Conservation (phyloP, 202 grass and related monocot species). For the Alloteropsis angusta region DNA sequence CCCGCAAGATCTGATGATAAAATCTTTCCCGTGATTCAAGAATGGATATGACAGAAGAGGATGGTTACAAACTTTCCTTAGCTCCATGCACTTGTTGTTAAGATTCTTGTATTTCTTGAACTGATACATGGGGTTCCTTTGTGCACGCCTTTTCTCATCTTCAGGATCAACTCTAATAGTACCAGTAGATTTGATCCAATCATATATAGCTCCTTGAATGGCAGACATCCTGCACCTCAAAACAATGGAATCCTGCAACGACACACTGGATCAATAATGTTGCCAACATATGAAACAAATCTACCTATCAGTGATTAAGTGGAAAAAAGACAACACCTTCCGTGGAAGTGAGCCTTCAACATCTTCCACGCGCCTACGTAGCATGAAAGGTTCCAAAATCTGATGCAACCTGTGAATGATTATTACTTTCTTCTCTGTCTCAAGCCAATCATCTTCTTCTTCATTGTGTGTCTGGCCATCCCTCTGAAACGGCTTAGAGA, state of each 20-base stretch:
- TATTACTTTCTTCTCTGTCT: constrained; percentile 99
- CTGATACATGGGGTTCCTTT: constrained; percentile 94
- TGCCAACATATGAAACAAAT: background rate
- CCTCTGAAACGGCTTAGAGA: constrained; percentile 98
- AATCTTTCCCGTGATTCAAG: constrained; percentile 64
- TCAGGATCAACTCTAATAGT: constrained; percentile 98
- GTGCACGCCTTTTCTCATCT: constrained; percentile 55
- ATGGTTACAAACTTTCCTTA: constrained; percentile 98
- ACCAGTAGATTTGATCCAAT: constrained; percentile 98
- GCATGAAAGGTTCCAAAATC: constrained; percentile 99
- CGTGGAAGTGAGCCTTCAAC: constrained; percentile 97
- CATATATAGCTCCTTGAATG: constrained; percentile 85
- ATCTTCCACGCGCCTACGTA: constrained; percentile 86
- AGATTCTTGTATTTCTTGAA: constrained; percentile 82
- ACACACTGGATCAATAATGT: constrained; percentile 17
- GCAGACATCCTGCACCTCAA: constrained; percentile 98
- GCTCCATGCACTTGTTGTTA: constrained; percentile 98
- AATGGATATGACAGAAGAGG: constrained; percentile 86
- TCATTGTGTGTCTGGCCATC: constrained; percentile 65
- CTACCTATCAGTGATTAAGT: background rate
- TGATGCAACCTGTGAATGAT: constrained; percentile 96
- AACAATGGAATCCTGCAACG: constrained; percentile 77
- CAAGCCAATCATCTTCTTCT: constrained; percentile 96
- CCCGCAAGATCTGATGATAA: constrained; percentile 88
- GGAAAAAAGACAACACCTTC: constrained; percentile 46